Evolutionary conservation across 1,284 basidiomycete species (phyloP).

Genomic region (Tilletiaria anomala): DNA sequence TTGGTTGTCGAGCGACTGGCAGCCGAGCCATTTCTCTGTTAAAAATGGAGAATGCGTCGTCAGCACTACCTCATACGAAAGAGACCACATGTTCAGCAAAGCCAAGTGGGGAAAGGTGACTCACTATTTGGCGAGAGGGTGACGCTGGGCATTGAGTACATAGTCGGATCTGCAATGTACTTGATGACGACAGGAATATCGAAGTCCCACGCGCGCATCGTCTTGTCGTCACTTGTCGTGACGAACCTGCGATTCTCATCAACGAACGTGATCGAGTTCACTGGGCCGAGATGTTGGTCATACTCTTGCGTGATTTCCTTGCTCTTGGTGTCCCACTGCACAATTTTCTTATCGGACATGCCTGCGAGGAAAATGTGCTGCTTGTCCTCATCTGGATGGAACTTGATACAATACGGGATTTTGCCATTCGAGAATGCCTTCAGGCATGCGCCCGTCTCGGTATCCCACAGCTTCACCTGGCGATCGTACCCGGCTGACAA

Average conservation of each 20-base stretch:
- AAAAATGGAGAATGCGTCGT: too few species aligned
- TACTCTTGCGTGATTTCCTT: constrained; percentile 95
- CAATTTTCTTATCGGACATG: constrained; percentile 98
- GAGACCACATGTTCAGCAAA: too few species aligned
- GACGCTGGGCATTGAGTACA: constrained; percentile 99
- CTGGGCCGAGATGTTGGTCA: constrained; percentile 92
- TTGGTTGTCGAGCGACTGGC: constrained; percentile 94
- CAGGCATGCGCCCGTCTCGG: constrained; percentile 88
- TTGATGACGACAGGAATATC: constrained; percentile 99
- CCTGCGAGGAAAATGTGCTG: constrained; percentile 92
- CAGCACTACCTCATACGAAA: too few species aligned
- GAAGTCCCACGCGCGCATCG: constrained; percentile 77
- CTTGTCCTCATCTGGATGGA: constrained; percentile 91
- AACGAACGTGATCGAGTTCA: constrained; percentile 96
- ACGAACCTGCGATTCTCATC: constrained; percentile 90
- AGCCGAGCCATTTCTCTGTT: constrained; percentile 84
- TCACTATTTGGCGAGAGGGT: constrained; percentile 80
- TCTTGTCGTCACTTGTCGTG: constrained; percentile 98
- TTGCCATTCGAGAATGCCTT: constrained; percentile 93
- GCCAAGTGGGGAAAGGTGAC: constrained; percentile 38
- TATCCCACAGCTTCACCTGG: constrained; percentile 98
- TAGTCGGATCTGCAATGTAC: constrained; percentile 95
- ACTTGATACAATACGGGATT: constrained; percentile 83
- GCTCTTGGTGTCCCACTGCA: constrained; percentile 91
- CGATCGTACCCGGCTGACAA: constrained; percentile 87